Percentiles rank a stretch among this genome's conserved stretches.
phyloP scores from a whole-genome alignment of 2,329 filamentous ascomycete species.

The Penicillium sp. region DNA sequence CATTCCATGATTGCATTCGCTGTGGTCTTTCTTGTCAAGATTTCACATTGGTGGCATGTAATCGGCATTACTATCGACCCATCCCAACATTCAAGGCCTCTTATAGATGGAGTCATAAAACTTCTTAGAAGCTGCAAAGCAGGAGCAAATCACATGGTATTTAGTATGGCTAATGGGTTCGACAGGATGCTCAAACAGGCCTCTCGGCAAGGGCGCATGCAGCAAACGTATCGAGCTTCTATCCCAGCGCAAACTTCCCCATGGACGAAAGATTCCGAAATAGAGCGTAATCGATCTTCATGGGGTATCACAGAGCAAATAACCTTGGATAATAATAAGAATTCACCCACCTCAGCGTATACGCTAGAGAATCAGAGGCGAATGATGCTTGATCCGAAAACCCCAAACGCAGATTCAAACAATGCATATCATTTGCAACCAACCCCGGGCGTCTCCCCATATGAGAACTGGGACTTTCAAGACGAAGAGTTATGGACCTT shows the following conservation, averaged over 20 bases:
- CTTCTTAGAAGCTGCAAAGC: neutral
- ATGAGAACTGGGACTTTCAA: slow-evolving; percentile 9
- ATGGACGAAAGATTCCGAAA: neutral
- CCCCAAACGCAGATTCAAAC: neutral
- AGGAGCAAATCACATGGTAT: slow-evolving; percentile 3
- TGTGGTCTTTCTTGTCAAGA: slow-evolving; percentile 27
- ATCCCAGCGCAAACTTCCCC: neutral
- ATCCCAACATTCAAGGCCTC: neutral
- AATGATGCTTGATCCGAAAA: neutral
- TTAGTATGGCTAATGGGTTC: slow-evolving; percentile 5
- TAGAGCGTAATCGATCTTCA: neutral
- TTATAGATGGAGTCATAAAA: slow-evolving; percentile 2
- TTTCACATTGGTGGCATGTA: slow-evolving; percentile 15
- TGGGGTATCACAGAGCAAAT: neutral
- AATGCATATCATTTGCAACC: neutral
- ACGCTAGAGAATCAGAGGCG: neutral
- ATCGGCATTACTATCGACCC: slow-evolving; percentile 7
- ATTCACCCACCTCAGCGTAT: neutral
- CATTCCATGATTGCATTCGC: slow-evolving; percentile 28
- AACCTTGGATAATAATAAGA: neutral
- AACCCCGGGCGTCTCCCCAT: neutral
- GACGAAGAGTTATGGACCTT: slow-evolving; percentile 7
- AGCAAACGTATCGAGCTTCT: neutral
- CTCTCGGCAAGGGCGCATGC: neutral
- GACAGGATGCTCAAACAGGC: slow-evolving; percentile 6